Evolutionary conservation across 2,329 filamentous ascomycete genomes (phyloP).

Genomic region (Coniella vitis): DNA sequence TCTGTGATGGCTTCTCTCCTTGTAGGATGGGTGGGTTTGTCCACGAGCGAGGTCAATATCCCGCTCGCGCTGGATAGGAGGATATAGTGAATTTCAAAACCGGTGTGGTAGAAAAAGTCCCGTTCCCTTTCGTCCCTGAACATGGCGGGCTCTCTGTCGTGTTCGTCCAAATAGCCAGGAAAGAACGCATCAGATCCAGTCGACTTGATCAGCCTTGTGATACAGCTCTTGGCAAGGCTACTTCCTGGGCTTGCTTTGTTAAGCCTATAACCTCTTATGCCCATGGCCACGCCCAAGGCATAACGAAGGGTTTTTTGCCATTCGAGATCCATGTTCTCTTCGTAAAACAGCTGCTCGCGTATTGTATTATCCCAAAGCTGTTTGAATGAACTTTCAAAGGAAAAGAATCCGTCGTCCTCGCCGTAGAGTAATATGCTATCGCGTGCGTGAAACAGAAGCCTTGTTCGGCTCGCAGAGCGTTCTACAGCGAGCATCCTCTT

Average conservation of each 20-base stretch:
- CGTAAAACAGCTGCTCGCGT: constrained; percentile 10
- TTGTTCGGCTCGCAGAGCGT: constrained; percentile 13
- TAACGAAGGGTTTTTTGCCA: constrained; percentile 17
- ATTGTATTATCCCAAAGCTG: constrained; percentile 15
- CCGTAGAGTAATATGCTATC: constrained; percentile 17
- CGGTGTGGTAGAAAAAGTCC: constrained; percentile 1
- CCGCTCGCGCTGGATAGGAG: not conserved
- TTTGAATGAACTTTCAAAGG: not conserved
- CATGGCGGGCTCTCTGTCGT: not conserved
- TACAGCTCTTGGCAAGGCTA: not conserved
- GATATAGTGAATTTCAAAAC: constrained; percentile 2
- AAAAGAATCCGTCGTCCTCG: not conserved
- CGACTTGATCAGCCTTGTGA: not conserved
- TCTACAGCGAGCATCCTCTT: constrained; percentile 17
- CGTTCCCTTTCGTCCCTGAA: not conserved
- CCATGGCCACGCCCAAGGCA: constrained; percentile 6
- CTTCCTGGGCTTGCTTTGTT: not conserved
- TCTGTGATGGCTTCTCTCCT: not conserved
- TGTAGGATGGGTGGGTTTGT: too few species aligned
- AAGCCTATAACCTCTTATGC: not conserved
- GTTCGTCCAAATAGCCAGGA: not conserved
- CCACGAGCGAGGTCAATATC: not conserved
- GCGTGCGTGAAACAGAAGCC: constrained; percentile 17
- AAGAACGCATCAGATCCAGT: not conserved
- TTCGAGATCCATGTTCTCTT: constrained; percentile 1